Evolutionary conservation across 768 basidiomycete genomes (phyloP), one percentile per base, ranked within the genome.

Genomic region (Leccinum boreale): DNA sequence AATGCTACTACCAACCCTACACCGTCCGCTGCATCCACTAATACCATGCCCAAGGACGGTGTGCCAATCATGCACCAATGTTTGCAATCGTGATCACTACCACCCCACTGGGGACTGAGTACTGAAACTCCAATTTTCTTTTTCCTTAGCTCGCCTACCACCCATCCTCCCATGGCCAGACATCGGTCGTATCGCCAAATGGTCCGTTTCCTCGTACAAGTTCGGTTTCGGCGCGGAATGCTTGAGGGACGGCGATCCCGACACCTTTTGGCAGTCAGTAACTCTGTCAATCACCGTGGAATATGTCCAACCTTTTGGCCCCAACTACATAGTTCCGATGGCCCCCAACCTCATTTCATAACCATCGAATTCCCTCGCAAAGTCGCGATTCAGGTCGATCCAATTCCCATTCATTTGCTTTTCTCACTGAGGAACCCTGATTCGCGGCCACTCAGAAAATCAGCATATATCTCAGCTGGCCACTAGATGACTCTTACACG

Each of bases 221-320:
- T 97, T 95, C 61, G 95, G 95, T 1, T 98, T 95, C 70, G 94
- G 96, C 8, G 86, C 93, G 39, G 94, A 97, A 68, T 94, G 94
- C 72, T 77, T 98, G 46, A 81, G 86, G 26, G 95, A 98, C 65
- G 83, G 84, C 33, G 90, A 96, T 67, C 87, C 91, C 29, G 88
- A 91, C 42, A 98, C 95, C 0, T 96, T 98, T 70, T 98, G 97
- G 97, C 97, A 98, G 95, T 98, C 72, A 72, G 93, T 81, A 8
- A 31, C 31, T 31, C 28, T 42, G 39, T 31, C 31, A 1, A 21
- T 24, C 52, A 19, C 56, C 36, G 15, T 29, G 19, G 12, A 45
- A 21, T 12, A 0, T 0, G 15, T 36, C 15, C 36, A 39, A n/a
- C 36, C 17, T 39, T 36, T 39, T 39, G 39, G 39, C 23, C 24